Base-by-base conservation (phyloP, 2,329 filamentous ascomycete species). In the Claviceps maximensis region DNA sequence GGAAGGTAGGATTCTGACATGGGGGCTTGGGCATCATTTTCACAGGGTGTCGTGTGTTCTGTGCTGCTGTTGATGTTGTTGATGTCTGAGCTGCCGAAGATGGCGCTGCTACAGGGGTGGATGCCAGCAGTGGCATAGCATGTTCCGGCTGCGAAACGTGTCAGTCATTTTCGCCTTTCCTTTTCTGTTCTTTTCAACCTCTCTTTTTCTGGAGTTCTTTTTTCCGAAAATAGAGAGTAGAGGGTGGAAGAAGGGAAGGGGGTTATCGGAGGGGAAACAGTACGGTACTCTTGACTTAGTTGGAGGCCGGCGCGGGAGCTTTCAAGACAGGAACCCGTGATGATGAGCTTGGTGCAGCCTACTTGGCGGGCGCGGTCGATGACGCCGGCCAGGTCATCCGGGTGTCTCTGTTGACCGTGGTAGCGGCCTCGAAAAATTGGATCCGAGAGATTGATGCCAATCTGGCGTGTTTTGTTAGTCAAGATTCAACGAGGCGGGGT, bases 371-470 rank as follows among this genome's bases (percentile, higher is more conserved):
- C 89, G 58, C 93, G 79, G 57, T 84, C 74, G n/a, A 98, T 72
- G 27, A 98, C 87, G 58, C 82, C 84, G 29, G 75, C 67, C 17
- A 91, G 78, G 64, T 94, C 88, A 61, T 87, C 76, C 12, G 83
- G 79, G 61, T 94, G 89, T 27, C 74, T 71, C 59, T 87, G 77
- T 56, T 83, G 89, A 62, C 87, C 88, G 64, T 94, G 84, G 65
- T 97, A 94, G 44, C 79, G 70, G 50, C 93, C 93, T 47, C 81
- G 79, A 68, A 91, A 98, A 55, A 96, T 88, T 51, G 87, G 87
- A 64, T 98, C 93, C 51, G 90, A 87, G 53, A 98, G 79, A 68
- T 98, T 98, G 75, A 98, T 96, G 54, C 91, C 93, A 63, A 98
- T 84, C 81, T 84, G 64, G 57, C 61, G 38, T 58, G 57, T 40